These are phyloP conservation scores for Sporothrix humicola DNA, from an alignment of 2,329 filamentous ascomycete species.

Conservation along the genomic window DNA sequence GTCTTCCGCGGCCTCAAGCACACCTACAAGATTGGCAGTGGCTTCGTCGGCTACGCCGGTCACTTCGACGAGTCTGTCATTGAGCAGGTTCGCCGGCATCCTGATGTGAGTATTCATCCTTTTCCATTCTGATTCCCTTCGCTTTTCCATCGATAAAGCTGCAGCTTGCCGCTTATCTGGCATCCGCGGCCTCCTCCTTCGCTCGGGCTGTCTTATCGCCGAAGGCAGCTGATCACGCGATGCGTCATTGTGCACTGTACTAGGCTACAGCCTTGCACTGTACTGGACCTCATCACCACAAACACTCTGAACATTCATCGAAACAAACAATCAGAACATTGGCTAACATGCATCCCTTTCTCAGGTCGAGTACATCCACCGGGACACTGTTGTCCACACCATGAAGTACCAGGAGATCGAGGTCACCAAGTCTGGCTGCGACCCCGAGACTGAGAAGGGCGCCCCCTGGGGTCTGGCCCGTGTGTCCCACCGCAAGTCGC, in stretches of 20 bases:
- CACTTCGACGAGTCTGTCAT: constrained; percentile 94
- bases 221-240: constrained; percentile 32
- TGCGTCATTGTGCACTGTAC: constrained; percentile 29
- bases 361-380: constrained; percentile 96
- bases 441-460: constrained; percentile 78
- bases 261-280: background rate
- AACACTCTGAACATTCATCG: background rate
- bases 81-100: constrained; percentile 90
- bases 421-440: constrained; percentile 47
- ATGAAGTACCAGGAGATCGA: constrained; percentile 58
- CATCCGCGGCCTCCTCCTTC: constrained; percentile 7
- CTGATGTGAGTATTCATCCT: constrained; percentile 77
- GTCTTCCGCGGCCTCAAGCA: constrained; percentile 89
- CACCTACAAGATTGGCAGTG: constrained; percentile 88
- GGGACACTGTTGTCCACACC: constrained; percentile 88
- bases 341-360: constrained; percentile 15
- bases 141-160: constrained; percentile 1
- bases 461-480: constrained; percentile 98
- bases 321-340: background rate
- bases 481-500: constrained; percentile 88
- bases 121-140: background rate
- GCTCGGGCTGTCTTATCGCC: constrained; percentile 31
- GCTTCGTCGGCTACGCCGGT: constrained; percentile 89
- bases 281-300: background rate
- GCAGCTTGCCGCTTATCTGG: constrained; percentile 27